Conservation (phyloP, 768 basidiomycete genomes). For the Suillus americanus region DNA sequence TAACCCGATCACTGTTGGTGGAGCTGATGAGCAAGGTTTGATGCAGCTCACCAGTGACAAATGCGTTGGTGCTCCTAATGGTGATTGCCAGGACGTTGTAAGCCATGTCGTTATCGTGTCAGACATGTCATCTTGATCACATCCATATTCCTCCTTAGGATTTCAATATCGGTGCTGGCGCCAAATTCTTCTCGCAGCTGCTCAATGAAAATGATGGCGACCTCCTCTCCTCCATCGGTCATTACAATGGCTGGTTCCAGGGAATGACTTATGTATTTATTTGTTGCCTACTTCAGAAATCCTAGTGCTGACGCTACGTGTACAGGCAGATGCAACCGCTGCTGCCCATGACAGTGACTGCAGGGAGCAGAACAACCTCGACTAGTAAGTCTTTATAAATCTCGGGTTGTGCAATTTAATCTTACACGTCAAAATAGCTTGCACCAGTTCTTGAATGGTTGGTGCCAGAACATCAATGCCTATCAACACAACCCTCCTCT, state of each 20-base stretch:
- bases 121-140: constrained; percentile 1
- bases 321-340: constrained; percentile 55
- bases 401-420: neutral
- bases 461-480: constrained; percentile 59
- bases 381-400: constrained; percentile 58
- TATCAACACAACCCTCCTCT: constrained; percentile 43
- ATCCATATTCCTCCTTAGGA: constrained; percentile 37
- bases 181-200: constrained; percentile 58
- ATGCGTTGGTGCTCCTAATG: constrained; percentile 54
- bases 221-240: constrained; percentile 57
- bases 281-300: constrained; percentile 1
- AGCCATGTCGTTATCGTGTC: constrained; percentile 10
- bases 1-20: constrained; percentile 64
- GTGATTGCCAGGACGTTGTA: constrained; percentile 42
- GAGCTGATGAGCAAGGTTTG: constrained; percentile 79
- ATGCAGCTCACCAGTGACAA: constrained; percentile 87
- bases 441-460: constrained; percentile 72
- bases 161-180: constrained; percentile 71
- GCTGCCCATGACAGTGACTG: constrained; percentile 57
- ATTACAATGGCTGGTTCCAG: constrained; percentile 73
- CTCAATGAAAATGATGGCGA: constrained; percentile 43
- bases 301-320: constrained; percentile 1
- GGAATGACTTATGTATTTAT: constrained; percentile 57
- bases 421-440: constrained; percentile 42
- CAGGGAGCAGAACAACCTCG: constrained; percentile 79